Base-by-base conservation (phyloP, 2,329 filamentous ascomycete genomes). In the Hypomyces rosellus region DNA sequence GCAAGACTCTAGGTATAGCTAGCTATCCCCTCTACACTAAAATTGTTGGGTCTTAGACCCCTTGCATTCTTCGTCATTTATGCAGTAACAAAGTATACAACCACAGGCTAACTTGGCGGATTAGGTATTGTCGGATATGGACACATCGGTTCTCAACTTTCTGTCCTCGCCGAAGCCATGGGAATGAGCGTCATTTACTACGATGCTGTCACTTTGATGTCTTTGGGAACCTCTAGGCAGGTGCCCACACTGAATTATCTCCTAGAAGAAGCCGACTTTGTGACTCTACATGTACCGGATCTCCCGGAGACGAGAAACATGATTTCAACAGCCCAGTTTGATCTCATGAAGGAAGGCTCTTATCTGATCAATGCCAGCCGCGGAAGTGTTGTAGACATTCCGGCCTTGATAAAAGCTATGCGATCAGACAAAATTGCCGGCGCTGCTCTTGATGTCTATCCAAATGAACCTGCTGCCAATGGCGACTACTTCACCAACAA, bases 141-240 rank as follows among this genome's bases (percentile, higher is more conserved):
- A 55, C 93, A 99, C 67, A 97, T 99, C 65, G 93, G 93, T 55
- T 91, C 89, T 46, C 93, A 99, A 70, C 75, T 99, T 56, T 97
- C 91, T 1, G 93, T 99, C 39, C 76, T 99, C 56, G 91, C 93
- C 25, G 93, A 99, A 71, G 84, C 92, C 20, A 96, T 99, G 90
- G 93, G 93, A 45, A 96, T 99, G 92, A 84, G 80, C 14, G 93
- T 99, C 63, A 91, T 97, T 62, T 99, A 96, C 77, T 97, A 95
- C 69, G 93, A 99, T 69, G 84, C 96, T 6, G 72, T 96, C 55
- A 95, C 91, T 59, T 78, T 97, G 59, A 99, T 99, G 93, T 87
- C 88, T 41, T 74, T 99, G 66, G 93, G 93, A 50, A 95, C 88
- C 11, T 84, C 92, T 33, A 84, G 79, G 59, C 93, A 97, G 67